Evolutionary conservation across 2,329 filamentous ascomycete species (phyloP), one percentile per base, ranked within the genome.

Genomic region (Aspergillus pseudoglaucus): DNA sequence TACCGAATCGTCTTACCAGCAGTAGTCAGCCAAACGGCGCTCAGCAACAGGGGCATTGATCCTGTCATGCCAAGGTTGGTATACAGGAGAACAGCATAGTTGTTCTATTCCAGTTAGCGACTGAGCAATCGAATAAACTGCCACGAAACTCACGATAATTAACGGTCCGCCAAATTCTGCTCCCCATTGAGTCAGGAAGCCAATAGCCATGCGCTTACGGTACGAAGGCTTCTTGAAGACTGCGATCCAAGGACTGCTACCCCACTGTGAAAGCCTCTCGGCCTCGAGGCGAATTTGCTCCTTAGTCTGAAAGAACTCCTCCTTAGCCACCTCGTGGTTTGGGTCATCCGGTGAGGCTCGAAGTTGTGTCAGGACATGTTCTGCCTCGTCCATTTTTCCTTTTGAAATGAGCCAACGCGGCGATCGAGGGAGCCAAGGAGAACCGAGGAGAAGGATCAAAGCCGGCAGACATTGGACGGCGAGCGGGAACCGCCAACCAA

Each of bases 151-250:
- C 47, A 75, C 73, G 47, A 78, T 77, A 14, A 78, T 73, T 1
- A 78, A 63, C 9, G 74, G 73, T 0, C 75, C 75, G n/a, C 69
- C 73, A 55, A 77, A 78, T 46, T 78, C 74, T 2, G 75, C 74
- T 18, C 75, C 75, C 73, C 74, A 78, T 53, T 77, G 75, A 0
- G 74, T 78, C 32, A 78, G 59, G 50, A 78, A 78, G 0, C 74
- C 75, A 38, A 78, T 75, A 1, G 70, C 64, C 73, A 78, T 75
- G 0, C 76, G 64, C 62, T 75, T 78, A 15, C 75, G 64, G 51
- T 76, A 76, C 7, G 72, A 73, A 49, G 66, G 68, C 56, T 73
- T 76, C 55, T 68, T 70, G 18, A 74, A n/a, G 0, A 75, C 65
- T 0, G 74, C 74, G 33, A 59, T 69, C 72, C 73, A 76, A 0